Percentiles rank a stretch among this genome's conserved stretches.
phyloP scores from a whole-genome alignment of 2,329 filamentous ascomycete genomes.

The Canariomyces notabilis region DNA sequence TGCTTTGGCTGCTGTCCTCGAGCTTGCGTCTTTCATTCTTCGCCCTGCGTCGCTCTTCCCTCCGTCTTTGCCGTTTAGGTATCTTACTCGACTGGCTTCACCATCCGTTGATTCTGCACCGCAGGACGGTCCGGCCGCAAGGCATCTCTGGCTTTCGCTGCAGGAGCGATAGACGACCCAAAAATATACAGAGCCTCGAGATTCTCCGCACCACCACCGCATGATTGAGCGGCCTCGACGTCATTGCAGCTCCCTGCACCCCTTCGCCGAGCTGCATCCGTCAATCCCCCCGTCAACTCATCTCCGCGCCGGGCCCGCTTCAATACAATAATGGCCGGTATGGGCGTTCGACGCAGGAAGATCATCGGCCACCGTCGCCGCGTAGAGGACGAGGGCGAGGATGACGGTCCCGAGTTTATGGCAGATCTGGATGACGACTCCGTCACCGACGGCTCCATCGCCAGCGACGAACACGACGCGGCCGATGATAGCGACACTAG shows the following conservation, averaged over 20 bases:
- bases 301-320: slow-evolving; percentile 6
- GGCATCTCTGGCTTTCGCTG: slow-evolving; percentile 2
- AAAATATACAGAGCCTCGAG: slow-evolving; percentile 7
- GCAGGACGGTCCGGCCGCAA: slow-evolving; percentile 21
- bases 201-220: slow-evolving; percentile 17
- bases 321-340: slow-evolving; percentile 26
- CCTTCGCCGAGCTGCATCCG: slow-evolving; percentile 15
- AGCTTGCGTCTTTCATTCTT: background rate
- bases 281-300: slow-evolving; percentile 10
- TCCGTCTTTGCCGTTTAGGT: background rate
- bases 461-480: slow-evolving; percentile 56
- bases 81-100: slow-evolving; percentile 3
- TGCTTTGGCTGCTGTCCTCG: background rate
- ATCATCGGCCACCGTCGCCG: slow-evolving; percentile 63
- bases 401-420: slow-evolving; percentile 53
- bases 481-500: slow-evolving; percentile 61
- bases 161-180: slow-evolving; percentile 7
- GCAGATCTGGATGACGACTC: slow-evolving; percentile 60
- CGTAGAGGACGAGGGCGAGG: slow-evolving; percentile 66
- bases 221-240: slow-evolving; percentile 20
- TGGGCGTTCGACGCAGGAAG: slow-evolving; percentile 54
- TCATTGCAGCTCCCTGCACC: slow-evolving; percentile 23
- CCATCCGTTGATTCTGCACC: slow-evolving; percentile 13
- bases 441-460: slow-evolving; percentile 57
- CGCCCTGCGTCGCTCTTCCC: background rate